Percentiles rank a stretch among this genome's conserved stretches.
phyloP scores from a whole-genome alignment of 495 filamentous ascomycete species.

The Podospora pseudoanserina region DNA sequence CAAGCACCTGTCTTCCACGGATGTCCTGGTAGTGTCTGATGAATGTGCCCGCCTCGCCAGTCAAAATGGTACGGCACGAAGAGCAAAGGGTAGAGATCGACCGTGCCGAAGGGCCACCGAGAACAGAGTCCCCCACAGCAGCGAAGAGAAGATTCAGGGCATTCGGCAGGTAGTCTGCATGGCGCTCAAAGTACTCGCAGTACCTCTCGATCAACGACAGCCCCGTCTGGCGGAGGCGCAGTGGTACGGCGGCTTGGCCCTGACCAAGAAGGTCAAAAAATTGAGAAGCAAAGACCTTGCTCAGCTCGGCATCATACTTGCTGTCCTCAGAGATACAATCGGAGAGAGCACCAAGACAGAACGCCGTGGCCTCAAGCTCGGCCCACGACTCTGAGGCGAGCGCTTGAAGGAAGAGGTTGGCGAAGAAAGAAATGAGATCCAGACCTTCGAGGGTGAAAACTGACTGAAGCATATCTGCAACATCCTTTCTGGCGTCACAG shows the following conservation, averaged over 20 bases:
- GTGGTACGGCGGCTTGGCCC: constrained; percentile 49
- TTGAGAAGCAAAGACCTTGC: constrained; percentile 62
- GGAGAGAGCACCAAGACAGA: constrained; percentile 70
- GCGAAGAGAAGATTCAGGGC: constrained; percentile 80
- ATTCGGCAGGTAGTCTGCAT: constrained; percentile 64
- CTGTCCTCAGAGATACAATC: constrained; percentile 69
- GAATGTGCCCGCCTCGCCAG: constrained; percentile 68
- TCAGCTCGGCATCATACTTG: constrained; percentile 62
- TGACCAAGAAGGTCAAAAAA: constrained; percentile 58
- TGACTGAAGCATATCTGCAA: constrained; percentile 73
- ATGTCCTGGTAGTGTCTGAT: constrained; percentile 66
- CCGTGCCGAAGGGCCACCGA: constrained; percentile 69
- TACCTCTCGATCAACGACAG: constrained; percentile 76
- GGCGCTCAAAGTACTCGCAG: constrained; percentile 74
- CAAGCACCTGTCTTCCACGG: constrained; percentile 59
- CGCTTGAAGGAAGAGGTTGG: constrained; percentile 57
- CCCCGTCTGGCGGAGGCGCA: constrained; percentile 71
- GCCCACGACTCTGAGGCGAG: constrained; percentile 62
- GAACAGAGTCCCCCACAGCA: constrained; percentile 61
- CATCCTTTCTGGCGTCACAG: constrained; percentile 73
- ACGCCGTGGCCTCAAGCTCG: constrained; percentile 75
- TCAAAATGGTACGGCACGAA: constrained; percentile 69
- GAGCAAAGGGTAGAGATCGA: constrained; percentile 79
- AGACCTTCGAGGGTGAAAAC: constrained; percentile 69
- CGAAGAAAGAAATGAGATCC: constrained; percentile 65